phyloP scores from a whole-genome alignment of 495 filamentous ascomycete genomes.

The Venustampulla echinocandica region DNA sequence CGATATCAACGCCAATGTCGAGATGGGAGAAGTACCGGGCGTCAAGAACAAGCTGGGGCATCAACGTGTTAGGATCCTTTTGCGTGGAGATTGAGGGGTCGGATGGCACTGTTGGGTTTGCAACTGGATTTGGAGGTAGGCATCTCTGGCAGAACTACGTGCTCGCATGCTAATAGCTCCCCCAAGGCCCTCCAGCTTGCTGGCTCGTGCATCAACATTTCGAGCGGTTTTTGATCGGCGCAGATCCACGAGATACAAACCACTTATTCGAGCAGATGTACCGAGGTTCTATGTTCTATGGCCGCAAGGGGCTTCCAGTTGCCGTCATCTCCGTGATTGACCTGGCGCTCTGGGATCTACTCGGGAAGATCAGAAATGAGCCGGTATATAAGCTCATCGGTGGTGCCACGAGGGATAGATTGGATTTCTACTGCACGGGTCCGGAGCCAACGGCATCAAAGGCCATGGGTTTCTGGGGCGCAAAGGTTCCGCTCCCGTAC shows the following conservation, averaged over 20 bases:
- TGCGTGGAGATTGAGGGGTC: slow-evolving; percentile 84
- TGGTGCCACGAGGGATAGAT: slow-evolving; percentile 65
- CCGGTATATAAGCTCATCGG: slow-evolving; percentile 93
- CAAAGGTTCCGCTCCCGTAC: slow-evolving; percentile 81
- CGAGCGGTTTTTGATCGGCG: slow-evolving; percentile 78
- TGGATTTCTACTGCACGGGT: slow-evolving; percentile 91
- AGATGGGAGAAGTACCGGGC: slow-evolving; percentile 77
- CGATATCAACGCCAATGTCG: slow-evolving; percentile 88
- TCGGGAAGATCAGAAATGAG: slow-evolving; percentile 83
- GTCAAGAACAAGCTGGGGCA: slow-evolving; percentile 87
- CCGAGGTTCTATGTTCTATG: slow-evolving; percentile 89
- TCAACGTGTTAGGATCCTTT: slow-evolving; percentile 90
- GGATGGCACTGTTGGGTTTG: slow-evolving; percentile 85
- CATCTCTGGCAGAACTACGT: neutral
- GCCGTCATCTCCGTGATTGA: slow-evolving; percentile 92
- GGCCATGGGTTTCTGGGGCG: slow-evolving; percentile 76
- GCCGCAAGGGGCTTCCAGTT: slow-evolving; percentile 79
- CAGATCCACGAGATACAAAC: slow-evolving; percentile 82
- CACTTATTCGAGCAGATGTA: slow-evolving; percentile 94
- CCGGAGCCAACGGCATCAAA: slow-evolving; percentile 73
- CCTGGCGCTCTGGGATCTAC: slow-evolving; percentile 81
- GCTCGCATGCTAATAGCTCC: neutral
- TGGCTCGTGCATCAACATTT: slow-evolving; percentile 91
- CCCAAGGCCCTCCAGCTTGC: slow-evolving; percentile 67
- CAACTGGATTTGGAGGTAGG: slow-evolving; percentile 80